Evolutionary conservation across 2,329 filamentous ascomycete species (phyloP).

Genomic region (Coniochaeta sp.): DNA sequence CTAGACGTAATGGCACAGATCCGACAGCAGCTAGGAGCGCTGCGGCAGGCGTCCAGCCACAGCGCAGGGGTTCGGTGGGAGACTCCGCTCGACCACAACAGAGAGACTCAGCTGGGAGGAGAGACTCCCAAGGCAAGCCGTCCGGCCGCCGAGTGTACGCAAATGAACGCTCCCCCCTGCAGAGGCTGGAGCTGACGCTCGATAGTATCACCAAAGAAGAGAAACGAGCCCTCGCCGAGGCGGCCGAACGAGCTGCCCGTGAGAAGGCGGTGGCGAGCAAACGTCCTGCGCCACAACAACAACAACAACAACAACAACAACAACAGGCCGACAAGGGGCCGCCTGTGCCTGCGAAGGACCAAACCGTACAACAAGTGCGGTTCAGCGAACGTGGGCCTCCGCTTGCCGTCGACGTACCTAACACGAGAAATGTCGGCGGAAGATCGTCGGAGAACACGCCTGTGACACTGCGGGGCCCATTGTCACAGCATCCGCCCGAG

Average conservation of each 20-base stretch:
- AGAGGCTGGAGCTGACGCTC: constrained; percentile 86
- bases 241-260: constrained; percentile 68
- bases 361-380: constrained; percentile 21
- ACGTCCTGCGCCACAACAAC: constrained; percentile 13
- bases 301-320: no score
- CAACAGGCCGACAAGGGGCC: constrained; percentile 5
- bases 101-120: no score
- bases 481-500: constrained; percentile 25
- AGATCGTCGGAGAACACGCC: constrained; percentile 15
- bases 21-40: constrained; percentile 16
- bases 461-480: constrained; percentile 18
- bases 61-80: constrained; percentile 16
- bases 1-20: constrained; percentile 15
- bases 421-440: constrained; percentile 11
- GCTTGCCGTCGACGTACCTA: constrained; percentile 12
- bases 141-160: constrained; percentile 56
- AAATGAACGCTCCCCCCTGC: constrained; percentile 79
- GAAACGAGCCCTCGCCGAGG: constrained; percentile 76
- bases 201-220: constrained; percentile 94
- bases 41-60: constrained; percentile 18
- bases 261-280: constrained; percentile 35
- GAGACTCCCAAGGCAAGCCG: constrained; percentile 29
- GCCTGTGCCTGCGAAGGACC: background rate
- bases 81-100: no score
- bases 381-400: constrained; percentile 19